Conservation (phyloP, 768 basidiomycete species). For the Trametes cingulata region DNA sequence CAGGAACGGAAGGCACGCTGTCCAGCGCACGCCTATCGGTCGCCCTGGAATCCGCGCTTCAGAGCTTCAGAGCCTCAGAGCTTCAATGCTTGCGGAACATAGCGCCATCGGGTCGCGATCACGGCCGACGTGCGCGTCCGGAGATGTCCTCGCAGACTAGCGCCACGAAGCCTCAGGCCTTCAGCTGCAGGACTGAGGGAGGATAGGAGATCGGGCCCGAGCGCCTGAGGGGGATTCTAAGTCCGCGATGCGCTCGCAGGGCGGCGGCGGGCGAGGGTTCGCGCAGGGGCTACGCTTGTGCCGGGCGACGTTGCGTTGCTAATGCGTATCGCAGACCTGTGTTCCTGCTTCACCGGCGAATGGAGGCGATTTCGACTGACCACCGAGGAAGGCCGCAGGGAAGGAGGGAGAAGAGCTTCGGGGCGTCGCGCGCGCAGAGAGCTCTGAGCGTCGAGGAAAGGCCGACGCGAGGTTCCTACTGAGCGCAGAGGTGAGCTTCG, state of each 20-base stretch:
- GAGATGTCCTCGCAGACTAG: constrained; percentile 4
- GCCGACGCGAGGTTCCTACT: background rate
- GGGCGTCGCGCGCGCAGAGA: background rate
- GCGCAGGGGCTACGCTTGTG: background rate
- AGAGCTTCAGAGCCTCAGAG: too few species aligned
- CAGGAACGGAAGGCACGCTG: background rate
- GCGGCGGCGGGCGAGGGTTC: background rate
- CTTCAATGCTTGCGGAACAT: background rate
- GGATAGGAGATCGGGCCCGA: background rate
- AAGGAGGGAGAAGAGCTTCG: background rate
- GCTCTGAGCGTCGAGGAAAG: too few species aligned
- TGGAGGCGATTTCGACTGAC: too few species aligned
- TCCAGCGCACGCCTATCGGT: too few species aligned
- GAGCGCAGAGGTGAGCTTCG: too few species aligned
- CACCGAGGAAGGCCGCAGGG: background rate
- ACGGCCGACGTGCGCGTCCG: background rate
- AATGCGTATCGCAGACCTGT: background rate
- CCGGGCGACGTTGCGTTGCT: constrained; percentile 1
- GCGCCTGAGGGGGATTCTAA: constrained; percentile 1
- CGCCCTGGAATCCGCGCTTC: too few species aligned
- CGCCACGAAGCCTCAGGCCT: constrained; percentile 11
- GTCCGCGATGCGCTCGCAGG: constrained; percentile 10
- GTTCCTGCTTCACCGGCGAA: background rate
- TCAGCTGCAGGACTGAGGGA: too few species aligned
- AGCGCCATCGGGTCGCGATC: background rate